These are phyloP conservation scores for Cichorium intybus DNA, from an alignment of 140 eudicot genomes.

Conservation along the genomic window DNA sequence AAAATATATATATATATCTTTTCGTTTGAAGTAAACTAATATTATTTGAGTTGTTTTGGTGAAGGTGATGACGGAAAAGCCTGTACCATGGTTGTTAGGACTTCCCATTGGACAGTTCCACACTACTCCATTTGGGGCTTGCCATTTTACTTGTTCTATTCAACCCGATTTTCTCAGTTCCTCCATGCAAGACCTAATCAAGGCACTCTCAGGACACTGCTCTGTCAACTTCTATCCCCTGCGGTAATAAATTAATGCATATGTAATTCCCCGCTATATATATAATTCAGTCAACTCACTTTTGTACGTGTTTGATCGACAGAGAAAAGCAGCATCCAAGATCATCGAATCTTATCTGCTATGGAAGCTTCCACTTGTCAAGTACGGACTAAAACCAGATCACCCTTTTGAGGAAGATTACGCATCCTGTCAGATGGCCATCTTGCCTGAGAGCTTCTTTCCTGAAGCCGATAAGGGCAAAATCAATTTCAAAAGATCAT, in stretches of 20 bases:
- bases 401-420: conserved; percentile 98
- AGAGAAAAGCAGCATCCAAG: conserved; percentile 67
- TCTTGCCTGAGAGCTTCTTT: conserved; percentile 80
- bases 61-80: conserved; percentile 63
- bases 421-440: conserved; percentile 96
- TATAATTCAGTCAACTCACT: too few relatives aligned
- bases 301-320: conserved; percentile 6
- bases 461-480: conserved; percentile 66
- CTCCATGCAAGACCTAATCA: conserved; percentile 84
- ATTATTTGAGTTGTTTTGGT: background rate
- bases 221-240: conserved; percentile 68
- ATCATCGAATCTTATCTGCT: conserved; percentile 73
- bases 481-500: conserved; percentile 59
- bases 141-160: conserved; percentile 93
- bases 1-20: too few relatives aligned
- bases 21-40: too few relatives aligned
- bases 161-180: conserved; percentile 89
- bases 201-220: conserved; percentile 55
- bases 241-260: conserved; percentile 30
- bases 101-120: conserved; percentile 96
- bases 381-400: conserved; percentile 80
- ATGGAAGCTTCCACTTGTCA: conserved; percentile 81
- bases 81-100: conserved; percentile 87
- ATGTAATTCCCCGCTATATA: background rate
- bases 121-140: conserved; percentile 93